Base-by-base conservation (phyloP, 768 basidiomycete species). In the Kwoniella heveanensis region DNA sequence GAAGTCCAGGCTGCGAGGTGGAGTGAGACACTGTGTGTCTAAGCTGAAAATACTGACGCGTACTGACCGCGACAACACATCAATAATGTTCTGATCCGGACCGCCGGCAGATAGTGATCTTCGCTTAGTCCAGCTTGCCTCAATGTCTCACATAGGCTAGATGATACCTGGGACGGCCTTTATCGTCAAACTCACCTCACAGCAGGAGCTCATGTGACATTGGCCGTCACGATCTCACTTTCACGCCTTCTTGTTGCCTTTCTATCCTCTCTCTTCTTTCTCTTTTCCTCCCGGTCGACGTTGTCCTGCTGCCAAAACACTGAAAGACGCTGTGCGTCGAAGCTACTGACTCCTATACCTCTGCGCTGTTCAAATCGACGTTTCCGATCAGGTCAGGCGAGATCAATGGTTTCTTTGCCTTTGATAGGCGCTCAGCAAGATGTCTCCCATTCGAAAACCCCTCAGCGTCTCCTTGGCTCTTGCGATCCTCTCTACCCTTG, bases 61-160 rank as follows among this genome's bases (percentile, higher is more conserved):
- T 21, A 29, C 10, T 62, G 27, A 48, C 17, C 12, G 24, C 10
- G 24, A 27, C n/a, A 50, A 62, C 39, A 44, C 19, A n/a, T n/a
- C n/a, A n/a, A n/a, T 17, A 44, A 44, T 17, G 15, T 56, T 62
- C 7, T 22, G 54, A 56, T 62, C 29, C 32, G 61, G 61, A 52
- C 60, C 37, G 27, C 15, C 13, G 9, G n/a, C 39, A 47, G 10
- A 50, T 36, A 30, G 8, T 54, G 52, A 54, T 24, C 39, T 44
- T 9, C 17, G 39, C 39, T 44, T 17, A 44, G 19, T 19, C 39
- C 39, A 10, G 39, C 39, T 44, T 44, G 39, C 39, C 39, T 9
- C 39, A 8, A 17, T 44, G 39, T 44, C 39, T 44, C 39, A 44
- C 19, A 3, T 44, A 44, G 19, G 39, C 39, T 44, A n/a, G n/a